Base-by-base conservation (phyloP, 2,329 filamentous ascomycete species). In the Pseudopithomyces chartarum region DNA sequence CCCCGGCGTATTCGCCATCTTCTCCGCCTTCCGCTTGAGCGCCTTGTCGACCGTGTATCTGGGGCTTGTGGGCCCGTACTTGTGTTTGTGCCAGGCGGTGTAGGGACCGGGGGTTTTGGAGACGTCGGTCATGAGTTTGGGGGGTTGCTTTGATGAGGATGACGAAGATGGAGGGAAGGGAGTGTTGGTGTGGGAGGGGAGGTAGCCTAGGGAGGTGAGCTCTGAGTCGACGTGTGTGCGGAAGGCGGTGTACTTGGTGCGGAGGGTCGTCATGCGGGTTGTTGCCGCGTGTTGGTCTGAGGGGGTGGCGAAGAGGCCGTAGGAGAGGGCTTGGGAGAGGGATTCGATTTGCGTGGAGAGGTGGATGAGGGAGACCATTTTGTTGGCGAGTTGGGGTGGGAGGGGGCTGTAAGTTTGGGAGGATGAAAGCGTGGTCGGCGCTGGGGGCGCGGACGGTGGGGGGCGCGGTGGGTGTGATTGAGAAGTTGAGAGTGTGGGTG, bases 301-400 rank as follows among this genome's bases (percentile, higher is more conserved):
- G 3, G 15, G 5, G 11, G 33, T 46, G 42, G 39, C 22, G 43
- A 56, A 55, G 33, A 50, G 51, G 6, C 34, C 20, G 26, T 50
- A 43, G 8, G 52, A 49, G 23, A 50, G 47, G 6, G 22, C 23
- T 13, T 50, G 52, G 4, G 47, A 43, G 12, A 64, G 44, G 32
- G 29, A 32, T 40, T 56, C 52, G 43, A 60, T 49, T 40, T 57
- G 52, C 38, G 54, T 56, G 20, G 38, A 47, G 22, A 45, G 33
- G 43, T 52, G 26, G 33, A 64, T 53, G 6, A 64, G 54, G 10
- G 19, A 12, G 40, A 54, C 33, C 46, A 64, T 59, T 34, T 57
- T 53, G 5, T 54, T 52, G 39, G 57, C 43, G 23, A 61, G 57
- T 5, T 45, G 42, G 12, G 50, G 29, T 12, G 59, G 56, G 36